Base-by-base conservation (phyloP, 116 monocot species). In the Zostera marina region DNA sequence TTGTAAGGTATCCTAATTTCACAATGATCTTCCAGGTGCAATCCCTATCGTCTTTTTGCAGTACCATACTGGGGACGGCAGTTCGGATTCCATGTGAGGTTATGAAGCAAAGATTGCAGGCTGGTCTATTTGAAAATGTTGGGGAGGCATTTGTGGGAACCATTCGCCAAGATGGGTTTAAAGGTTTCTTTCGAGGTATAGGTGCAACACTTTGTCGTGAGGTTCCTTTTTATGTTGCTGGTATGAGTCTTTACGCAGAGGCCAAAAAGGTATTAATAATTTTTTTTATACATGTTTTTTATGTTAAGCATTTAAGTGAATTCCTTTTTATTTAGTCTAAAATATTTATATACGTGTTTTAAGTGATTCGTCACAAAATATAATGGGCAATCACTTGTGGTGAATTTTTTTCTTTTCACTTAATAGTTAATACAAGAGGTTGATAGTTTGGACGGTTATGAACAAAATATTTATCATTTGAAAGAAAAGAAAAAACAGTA, bases 141-240 rank as follows among this genome's bases (percentile, higher is more conserved):
- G 96, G 89, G 53, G 82, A 85, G 66, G 96, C 96, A 55, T 72
- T 96, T 67, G 76, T 88, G 7, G 84, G 96, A 43, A 96, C 96
- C 9, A 25, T 77, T 22, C 69, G 62, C 7, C 72, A 78, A 68
- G 89, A 96, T 68, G 96, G 96, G 38, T 22, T 78, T 0, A 78
- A 63, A 66, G 96, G 96, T 52, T 93, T 93, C 74, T 93, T 93
- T 63, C 84, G 93, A 41, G 93, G 93, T 13, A 93, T 88, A 47
- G 87, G 88, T 53, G 93, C 93, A 46, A 93, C 93, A 25, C 88
- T 88, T 62, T 88, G 81, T 49, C 76, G 93, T 12, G 93, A 93
- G 62, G 93, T 93, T 24, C 93, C 93, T 56, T 88, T 93, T 59
- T 93, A 93, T 77, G 93, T 93, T 66, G 93, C 93, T 32, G 93